Evolutionary conservation across 108 stramenopile species (phyloP), one percentile per base, ranked within the genome.

Genomic region (Skeletonema marinoi): DNA sequence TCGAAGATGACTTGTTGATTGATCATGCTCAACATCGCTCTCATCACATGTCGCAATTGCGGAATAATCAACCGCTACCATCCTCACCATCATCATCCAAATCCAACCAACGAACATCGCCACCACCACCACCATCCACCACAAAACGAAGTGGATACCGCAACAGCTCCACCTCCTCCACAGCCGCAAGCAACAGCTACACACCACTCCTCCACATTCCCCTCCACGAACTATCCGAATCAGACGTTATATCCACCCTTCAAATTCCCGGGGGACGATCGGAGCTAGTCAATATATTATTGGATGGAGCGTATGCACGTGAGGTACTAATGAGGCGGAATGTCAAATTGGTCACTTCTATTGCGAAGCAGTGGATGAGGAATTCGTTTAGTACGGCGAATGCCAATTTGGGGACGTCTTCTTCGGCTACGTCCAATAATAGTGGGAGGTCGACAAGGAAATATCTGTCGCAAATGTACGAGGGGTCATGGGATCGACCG

Each of bases 301-400:
- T 89, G 6, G 86, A 90, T 11, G 92, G 90, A 17, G 83, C 89
- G 4, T 62, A 84, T 50, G 90, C 94, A 36, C 74, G 87, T 10
- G 84, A 88, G 36, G 74, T 71, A 7, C 56, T 92, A 17, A 91
- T 95, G 78, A 60, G 81, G 14, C 48, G 71, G 58, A 96, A 96
- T 73, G 61, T 92, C 16, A 83, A 85, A 36, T 71, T 96, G 16
- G 95, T 93, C 17, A 76, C 85, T 32, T 82, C 82, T 41, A 92
- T 93, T 59, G 87, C 95, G 66, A 92, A 90, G 67, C 46, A 29
- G 3, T 84, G 79, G 79, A 77, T 77, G 78, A 60, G 68, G 36
- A 84, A 81, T 51, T 68, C 75, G 7, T 84, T 61, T 41, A 36
- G 60, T 54, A 65, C 78, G 46, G 44, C 67, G 33, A 78, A 78